Percentiles rank a stretch among this genome's conserved stretches.
These are phyloP conservation scores for Boletus subcaerulescens DNA, from an alignment of 768 basidiomycete species.

Conservation along the genomic window DNA sequence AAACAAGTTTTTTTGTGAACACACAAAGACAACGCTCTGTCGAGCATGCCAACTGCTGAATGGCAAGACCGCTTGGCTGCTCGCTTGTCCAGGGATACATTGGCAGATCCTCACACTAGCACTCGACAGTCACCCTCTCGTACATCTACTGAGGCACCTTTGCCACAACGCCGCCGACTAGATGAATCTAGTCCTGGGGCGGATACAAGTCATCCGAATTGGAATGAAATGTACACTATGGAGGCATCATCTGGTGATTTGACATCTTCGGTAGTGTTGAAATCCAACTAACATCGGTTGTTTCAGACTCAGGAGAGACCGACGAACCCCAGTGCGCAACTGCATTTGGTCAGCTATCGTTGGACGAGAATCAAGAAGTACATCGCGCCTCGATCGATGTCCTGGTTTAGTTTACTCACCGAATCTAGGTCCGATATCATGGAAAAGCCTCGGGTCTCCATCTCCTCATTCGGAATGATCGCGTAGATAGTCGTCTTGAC, in stretches of 20 bases:
- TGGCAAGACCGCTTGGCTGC: constrained; percentile 75
- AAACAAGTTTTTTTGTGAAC: constrained; percentile 4
- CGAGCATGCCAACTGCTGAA: constrained; percentile 65
- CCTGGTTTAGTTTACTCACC: constrained; percentile 11
- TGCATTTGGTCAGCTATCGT: constrained; percentile 64
- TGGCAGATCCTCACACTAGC: constrained; percentile 7
- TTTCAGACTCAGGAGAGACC: constrained; percentile 35
- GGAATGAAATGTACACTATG: constrained; percentile 61
- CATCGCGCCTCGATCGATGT: not conserved
- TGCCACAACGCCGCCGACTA: constrained; percentile 48
- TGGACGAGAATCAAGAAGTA: constrained; percentile 77
- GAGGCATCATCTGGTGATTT: constrained; percentile 37
- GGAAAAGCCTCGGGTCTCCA: constrained; percentile 75
- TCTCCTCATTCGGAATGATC: constrained; percentile 61
- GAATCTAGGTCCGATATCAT: constrained; percentile 75
- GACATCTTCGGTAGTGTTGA: not conserved
- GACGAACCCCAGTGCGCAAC: constrained; percentile 47
- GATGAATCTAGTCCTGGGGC: constrained; percentile 18
- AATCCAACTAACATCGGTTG: constrained; percentile 10
- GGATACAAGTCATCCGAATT: constrained; percentile 38
- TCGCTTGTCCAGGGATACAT: constrained; percentile 40
- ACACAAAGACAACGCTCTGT: constrained; percentile 50
- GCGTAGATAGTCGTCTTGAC: constrained; percentile 64
- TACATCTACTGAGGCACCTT: constrained; percentile 34
- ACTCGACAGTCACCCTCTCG: constrained; percentile 20